Evolutionary conservation across 108 stramenopile genomes (phyloP).

Genomic region (Skeletonema menzelii): DNA sequence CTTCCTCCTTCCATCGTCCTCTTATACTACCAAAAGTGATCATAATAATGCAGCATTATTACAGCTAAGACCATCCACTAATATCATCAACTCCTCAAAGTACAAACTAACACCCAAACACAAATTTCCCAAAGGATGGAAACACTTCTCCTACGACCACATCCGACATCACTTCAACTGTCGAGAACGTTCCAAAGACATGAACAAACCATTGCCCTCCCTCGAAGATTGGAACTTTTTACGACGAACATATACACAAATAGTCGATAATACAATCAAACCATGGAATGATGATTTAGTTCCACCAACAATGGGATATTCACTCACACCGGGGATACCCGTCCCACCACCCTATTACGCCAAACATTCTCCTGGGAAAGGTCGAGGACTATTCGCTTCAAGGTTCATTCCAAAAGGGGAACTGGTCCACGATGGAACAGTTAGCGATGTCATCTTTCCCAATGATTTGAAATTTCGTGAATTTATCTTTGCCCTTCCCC

Average conservation of each 20-base stretch:
- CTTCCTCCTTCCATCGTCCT: neutral
- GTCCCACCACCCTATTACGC: constrained; percentile 10
- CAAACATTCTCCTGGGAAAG: neutral
- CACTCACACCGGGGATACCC: neutral
- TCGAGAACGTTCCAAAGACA: neutral
- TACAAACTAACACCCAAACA: neutral
- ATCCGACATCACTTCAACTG: constrained; percentile 5
- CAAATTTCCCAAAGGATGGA: neutral
- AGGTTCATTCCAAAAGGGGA: constrained; percentile 5
- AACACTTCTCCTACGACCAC: neutral
- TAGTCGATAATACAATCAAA: neutral
- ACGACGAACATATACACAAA: neutral
- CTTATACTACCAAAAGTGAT: neutral
- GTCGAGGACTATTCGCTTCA: constrained; percentile 15
- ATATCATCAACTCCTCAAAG: neutral
- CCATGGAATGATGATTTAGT: neutral
- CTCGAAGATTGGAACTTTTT: neutral
- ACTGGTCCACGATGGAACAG: constrained; percentile 3
- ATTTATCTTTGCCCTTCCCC: constrained; percentile 12
- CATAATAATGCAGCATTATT: neutral
- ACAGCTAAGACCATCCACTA: too few species aligned
- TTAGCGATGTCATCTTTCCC: neutral
- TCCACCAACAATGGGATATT: constrained; percentile 5
- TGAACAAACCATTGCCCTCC: neutral
- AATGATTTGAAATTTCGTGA: neutral